A percentile compares a stretch with the other conserved stretches of the same genome.
Evolutionary conservation across 2,329 filamentous ascomycete genomes (phyloP).

Genomic region (Colletotrichum sp.): DNA sequence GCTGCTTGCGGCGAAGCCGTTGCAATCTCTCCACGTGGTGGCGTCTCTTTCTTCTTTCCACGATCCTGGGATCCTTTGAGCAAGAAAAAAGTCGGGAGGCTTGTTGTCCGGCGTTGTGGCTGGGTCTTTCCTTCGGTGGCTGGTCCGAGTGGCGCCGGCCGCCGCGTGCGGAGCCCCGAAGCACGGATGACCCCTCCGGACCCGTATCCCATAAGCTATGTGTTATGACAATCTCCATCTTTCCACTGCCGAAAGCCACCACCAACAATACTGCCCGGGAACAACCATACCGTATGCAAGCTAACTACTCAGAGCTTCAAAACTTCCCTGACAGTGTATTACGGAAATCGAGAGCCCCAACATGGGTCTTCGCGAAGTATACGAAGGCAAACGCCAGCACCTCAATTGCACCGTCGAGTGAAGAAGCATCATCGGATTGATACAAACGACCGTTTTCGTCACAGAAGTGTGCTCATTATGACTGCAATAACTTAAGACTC

Average conservation of each 20-base stretch:
- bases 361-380: neutral
- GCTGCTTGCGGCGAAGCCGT: neutral
- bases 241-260: neutral
- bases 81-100: neutral
- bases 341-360: neutral
- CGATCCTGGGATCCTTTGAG: neutral
- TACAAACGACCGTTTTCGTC: neutral
- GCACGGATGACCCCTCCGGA: neutral
- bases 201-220: no score
- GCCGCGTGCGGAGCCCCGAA: neutral
- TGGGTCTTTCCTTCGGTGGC: neutral
- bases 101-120: neutral
- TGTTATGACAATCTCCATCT: neutral
- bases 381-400: neutral
- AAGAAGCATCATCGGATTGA: neutral
- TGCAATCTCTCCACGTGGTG: neutral
- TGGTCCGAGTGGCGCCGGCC: neutral
- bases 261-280: fast-evolving
- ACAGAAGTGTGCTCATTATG: neutral
- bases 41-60: neutral
- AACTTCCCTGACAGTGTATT: neutral
- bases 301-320: neutral
- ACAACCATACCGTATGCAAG: neutral
- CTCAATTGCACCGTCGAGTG: neutral
- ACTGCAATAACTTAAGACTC: slow-evolving; percentile 23